These are phyloP conservation scores for Metarhizium anisopliae DNA, from an alignment of 2,329 filamentous ascomycete genomes.

Conservation along the genomic window DNA sequence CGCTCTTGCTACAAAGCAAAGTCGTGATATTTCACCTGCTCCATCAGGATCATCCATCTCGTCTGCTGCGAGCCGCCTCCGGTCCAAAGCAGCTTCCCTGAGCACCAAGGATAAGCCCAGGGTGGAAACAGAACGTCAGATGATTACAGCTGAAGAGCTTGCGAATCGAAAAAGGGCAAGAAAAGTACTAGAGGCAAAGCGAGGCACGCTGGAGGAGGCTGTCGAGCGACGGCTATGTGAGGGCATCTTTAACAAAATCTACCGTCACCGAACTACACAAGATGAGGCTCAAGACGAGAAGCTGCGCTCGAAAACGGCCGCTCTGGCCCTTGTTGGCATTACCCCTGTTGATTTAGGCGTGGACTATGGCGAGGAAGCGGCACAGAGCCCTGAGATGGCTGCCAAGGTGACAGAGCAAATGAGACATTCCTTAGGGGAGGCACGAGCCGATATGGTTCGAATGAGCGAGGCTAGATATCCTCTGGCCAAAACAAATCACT, in stretches of 20 bases:
- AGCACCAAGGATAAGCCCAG: slow-evolving; percentile 42
- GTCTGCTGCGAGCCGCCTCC: slow-evolving; percentile 47
- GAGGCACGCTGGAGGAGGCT: slow-evolving; percentile 73
- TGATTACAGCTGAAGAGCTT: slow-evolving; percentile 84
- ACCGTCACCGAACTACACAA: slow-evolving; percentile 81
- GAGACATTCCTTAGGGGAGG: slow-evolving; percentile 60
- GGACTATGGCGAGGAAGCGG: slow-evolving; percentile 53
- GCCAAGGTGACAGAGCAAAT: slow-evolving; percentile 59
- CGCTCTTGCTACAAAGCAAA: slow-evolving; percentile 65
- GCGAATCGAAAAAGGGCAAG: slow-evolving; percentile 70
- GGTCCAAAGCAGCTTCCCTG: slow-evolving; percentile 46
- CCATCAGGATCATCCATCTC: slow-evolving; percentile 45
- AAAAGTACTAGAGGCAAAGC: slow-evolving; percentile 69
- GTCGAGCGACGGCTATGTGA: slow-evolving; percentile 83
- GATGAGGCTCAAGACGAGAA: slow-evolving; percentile 95
- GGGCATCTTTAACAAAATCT: slow-evolving; percentile 78
- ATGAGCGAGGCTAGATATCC: slow-evolving; percentile 89
- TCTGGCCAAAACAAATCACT: slow-evolving; percentile 78
- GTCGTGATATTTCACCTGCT: slow-evolving; percentile 53
- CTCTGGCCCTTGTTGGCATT: slow-evolving; percentile 84
- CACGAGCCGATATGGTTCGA: slow-evolving; percentile 57
- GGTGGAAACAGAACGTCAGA: slow-evolving; percentile 57
- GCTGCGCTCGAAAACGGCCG: slow-evolving; percentile 85
- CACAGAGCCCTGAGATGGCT: slow-evolving; percentile 46
- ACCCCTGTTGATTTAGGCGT: slow-evolving; percentile 77